These are phyloP conservation scores for Lichenothelia convexa DNA, from an alignment of 495 filamentous ascomycete genomes.

Conservation along the genomic window DNA sequence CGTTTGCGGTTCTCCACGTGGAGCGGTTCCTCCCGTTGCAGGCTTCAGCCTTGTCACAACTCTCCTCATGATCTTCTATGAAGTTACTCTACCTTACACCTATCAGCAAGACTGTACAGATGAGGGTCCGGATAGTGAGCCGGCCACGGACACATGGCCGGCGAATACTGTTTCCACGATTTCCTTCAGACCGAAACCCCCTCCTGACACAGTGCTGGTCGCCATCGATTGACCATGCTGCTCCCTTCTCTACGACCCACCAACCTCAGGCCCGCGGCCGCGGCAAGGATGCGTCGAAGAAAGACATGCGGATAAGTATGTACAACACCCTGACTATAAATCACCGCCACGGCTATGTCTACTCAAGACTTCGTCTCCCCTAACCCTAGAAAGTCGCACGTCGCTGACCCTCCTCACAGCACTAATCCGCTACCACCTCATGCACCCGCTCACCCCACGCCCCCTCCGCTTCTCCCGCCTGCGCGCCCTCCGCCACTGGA, in stretches of 20 bases:
- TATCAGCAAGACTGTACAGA: no score
- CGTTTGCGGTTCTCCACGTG: no score
- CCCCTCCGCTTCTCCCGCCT: conserved; percentile 74
- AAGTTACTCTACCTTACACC: no score
- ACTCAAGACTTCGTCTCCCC: not conserved
- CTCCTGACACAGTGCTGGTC: not conserved
- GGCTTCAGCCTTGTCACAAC: no score
- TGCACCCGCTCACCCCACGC: conserved; percentile 47
- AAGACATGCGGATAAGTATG: conserved; percentile 28
- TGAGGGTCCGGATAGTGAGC: no score
- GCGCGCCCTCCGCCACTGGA: conserved; percentile 90
- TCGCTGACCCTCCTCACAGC: conserved; percentile 19
- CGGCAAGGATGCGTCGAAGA: conserved; percentile 7
- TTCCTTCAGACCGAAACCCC: not conserved
- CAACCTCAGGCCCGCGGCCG: conserved; percentile 4
- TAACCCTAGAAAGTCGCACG: not conserved
- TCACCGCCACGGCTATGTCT: not conserved
- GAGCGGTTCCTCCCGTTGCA: no score
- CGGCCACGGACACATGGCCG: no score
- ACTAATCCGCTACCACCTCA: conserved; percentile 46
- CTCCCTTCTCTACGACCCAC: conserved; percentile 14
- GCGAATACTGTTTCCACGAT: no score
- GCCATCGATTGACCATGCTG: not conserved
- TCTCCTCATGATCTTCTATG: no score
- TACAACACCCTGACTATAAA: conserved; percentile 4